Base-by-base conservation (phyloP, 371 early-diverging fungal species). In the Mortierella sp. region DNA sequence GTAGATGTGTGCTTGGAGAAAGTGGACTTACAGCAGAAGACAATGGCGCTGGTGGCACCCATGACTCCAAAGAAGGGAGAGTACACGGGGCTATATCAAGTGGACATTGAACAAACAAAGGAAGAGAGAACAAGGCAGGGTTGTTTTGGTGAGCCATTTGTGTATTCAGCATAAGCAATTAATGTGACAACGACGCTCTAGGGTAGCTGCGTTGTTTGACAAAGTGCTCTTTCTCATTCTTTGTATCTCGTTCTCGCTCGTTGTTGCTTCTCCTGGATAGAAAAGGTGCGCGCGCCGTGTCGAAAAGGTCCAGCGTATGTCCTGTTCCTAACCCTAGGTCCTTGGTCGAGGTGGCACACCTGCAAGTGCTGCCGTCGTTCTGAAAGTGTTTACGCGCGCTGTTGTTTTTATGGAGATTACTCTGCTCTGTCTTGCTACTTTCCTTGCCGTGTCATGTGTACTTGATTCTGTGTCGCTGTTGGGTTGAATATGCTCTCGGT, bases 1-100 rank as follows among this genome's bases (percentile, higher is more conserved):
- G 59, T 26, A 59, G 31, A 28, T 59, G 28, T 59, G 59, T 13
- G 46, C 46, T 46, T 46, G 46, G 46, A 46, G 46, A 46, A 46
- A 46, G 6, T 5, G 46, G 8, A 94, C 96, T 94, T 96, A 98
- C 99, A 96, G 91, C 95, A 95, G 88, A 99, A 98, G 64, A 98
- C 96, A 73, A 98, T 97, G 80, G 98, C 98, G 57, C 96, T 95
- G 51, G 98, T 95, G 92, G 97, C 96, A 53, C 99, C 99, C 91
- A 99, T 95, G 77, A 98, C 94, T 83, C 97, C 97, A 88, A 99
- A 98, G 95, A 99, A 96, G 78, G 99, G 99, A 83, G 97, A 92
- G 89, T 98, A 98, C 77, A 96, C 97, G 71, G 98, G 98, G 91
- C 98, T 96, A 89, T 88, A 8, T 46, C 46, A 46, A 46, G 46